These are phyloP conservation scores for Leucocoprinus sp. DNA, from an alignment of 768 basidiomycete genomes.

Conservation along the genomic window DNA sequence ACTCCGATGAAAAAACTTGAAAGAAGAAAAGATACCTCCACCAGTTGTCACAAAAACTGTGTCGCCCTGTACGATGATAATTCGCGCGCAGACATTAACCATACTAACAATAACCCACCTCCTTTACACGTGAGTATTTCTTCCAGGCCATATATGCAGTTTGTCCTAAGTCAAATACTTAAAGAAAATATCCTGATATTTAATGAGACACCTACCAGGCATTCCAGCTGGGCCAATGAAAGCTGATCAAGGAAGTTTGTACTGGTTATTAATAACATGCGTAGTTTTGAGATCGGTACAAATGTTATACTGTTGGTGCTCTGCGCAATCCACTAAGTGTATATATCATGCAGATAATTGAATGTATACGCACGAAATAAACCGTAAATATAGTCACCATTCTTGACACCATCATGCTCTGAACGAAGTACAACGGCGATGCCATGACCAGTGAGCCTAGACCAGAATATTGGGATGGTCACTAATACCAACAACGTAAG, in stretches of 20 bases:
- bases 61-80: conserved; percentile 24
- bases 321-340: conserved; percentile 15
- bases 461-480: not conserved
- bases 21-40: conserved; percentile 19
- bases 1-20: not conserved
- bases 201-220: conserved; percentile 28
- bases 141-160: conserved; percentile 35
- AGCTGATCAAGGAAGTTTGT: conserved; percentile 38
- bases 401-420: conserved; percentile 18
- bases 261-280: conserved; percentile 29
- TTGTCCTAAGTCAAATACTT: conserved; percentile 18
- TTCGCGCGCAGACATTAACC: not conserved
- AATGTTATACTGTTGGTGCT: conserved; percentile 34
- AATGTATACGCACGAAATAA: conserved; percentile 3
- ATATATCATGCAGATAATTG: not conserved
- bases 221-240: conserved; percentile 48
- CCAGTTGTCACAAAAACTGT: conserved; percentile 33
- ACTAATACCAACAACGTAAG: not conserved
- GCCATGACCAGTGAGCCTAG: conserved; percentile 23
- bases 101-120: conserved; percentile 17
- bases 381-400: conserved; percentile 9
- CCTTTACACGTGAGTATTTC: conserved; percentile 29
- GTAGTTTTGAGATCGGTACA: conserved; percentile 15
- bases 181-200: not conserved
- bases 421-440: conserved; percentile 28